Evolutionary conservation across 192 early-diverging fungal genomes (phyloP), one percentile per base, ranked within the genome.

Genomic region (Coemansia sp.): DNA sequence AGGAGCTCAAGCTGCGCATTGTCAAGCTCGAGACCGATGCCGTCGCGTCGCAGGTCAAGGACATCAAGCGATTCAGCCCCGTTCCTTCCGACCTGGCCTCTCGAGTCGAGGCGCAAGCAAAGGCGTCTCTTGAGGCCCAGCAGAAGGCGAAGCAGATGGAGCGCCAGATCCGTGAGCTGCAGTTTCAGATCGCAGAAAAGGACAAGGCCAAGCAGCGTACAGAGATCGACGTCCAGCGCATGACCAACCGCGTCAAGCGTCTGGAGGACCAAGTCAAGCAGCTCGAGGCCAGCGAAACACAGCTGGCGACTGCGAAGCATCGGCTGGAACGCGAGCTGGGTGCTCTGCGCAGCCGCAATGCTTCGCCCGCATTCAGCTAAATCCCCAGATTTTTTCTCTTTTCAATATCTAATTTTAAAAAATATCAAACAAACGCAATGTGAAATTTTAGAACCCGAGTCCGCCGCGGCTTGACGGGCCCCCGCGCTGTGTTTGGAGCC

Each of bases 151-250:
- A 76, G 51, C 70, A 80, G 73, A 69, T 80, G 36, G 93, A 96
- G 67, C 84, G 93, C 60, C 83, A 87, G 60, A 86, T 95, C 65
- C 85, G 92, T 17, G 92, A 95, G 77, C 77, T 95, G 58, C 93
- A 95, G 76, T 92, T 91, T 80, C 92, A 95, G 66, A 69, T 96
- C 8, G 73, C 80, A 30, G 94, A 96, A 75, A 81, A 85, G 60
- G 92, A 96, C 31, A 93, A 93, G 76, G 75, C 89, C 51, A 91
- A 92, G 75, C 86, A 90, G 52, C 83, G 88, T 52, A 83, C 85
- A 20, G 90, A 91, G 48, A 78, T 90, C 20, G 91, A 93, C 63
- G 75, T 85, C 31, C 82, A 85, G 61, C 89, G 89, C 57, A 84
- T 75, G 69, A 60, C 66, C 17, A 77, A 54, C 86, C 89, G 72